phyloP scores from a whole-genome alignment of 1,139 yeast genomes.

The Arxiozyma telluris region DNA sequence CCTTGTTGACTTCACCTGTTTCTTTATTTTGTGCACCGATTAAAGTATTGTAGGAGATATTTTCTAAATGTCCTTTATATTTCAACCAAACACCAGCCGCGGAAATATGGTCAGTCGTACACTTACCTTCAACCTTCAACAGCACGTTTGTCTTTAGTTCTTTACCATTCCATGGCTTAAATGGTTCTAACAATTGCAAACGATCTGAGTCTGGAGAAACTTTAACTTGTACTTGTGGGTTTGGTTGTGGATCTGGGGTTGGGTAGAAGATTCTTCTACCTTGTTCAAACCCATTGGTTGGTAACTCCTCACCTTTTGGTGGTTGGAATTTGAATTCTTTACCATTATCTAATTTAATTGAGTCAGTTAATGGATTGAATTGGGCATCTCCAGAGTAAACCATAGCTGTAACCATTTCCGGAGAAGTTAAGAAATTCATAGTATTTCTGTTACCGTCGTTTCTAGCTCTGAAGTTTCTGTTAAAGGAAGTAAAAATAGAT shows the following conservation, averaged over 20 bases:
- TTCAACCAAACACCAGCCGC: conserved; percentile 99
- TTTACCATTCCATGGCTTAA: conserved; percentile 73
- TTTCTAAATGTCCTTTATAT: conserved; percentile 94
- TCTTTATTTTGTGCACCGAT: conserved; percentile 97
- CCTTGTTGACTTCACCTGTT: conserved; percentile 90
- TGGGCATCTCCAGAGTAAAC: conserved; percentile 84
- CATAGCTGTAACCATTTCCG: conserved; percentile 95
- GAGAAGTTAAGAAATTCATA: conserved; percentile 92
- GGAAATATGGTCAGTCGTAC: conserved; percentile 96
- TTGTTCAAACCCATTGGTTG: conserved; percentile 64
- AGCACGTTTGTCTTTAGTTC: conserved; percentile 70
- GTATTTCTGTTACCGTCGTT: conserved; percentile 97
- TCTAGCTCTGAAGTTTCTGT: conserved; percentile 94
- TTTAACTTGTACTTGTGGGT: conserved; percentile 56
- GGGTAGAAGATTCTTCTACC: conserved; percentile 87
- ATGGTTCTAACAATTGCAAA: conserved; percentile 81
- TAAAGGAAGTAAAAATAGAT: conserved; percentile 90
- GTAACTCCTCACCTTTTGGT: conserved; percentile 74
- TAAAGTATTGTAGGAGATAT: conserved; percentile 87
- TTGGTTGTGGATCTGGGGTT: conserved; percentile 63
- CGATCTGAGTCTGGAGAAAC: conserved; percentile 76
- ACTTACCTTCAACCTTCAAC: conserved; percentile 90
- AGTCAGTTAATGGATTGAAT: conserved; percentile 80
- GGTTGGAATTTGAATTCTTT: conserved; percentile 66
- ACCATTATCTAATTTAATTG: conserved; percentile 59